Conservation (phyloP, 1,139 yeast species). For the Scheffersomyces quercinus region DNA sequence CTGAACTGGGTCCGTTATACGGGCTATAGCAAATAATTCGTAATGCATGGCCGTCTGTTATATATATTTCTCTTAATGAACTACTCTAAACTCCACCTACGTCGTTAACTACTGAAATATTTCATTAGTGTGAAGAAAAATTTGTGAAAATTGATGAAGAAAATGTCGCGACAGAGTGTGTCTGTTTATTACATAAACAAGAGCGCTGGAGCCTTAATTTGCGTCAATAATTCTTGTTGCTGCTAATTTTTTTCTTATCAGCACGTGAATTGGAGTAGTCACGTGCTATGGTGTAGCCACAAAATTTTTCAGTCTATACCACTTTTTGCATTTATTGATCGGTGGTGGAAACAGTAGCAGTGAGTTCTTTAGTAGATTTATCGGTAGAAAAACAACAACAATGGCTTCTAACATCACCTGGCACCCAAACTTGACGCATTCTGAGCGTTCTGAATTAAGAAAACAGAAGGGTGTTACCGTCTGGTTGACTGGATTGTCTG, state of each 20-base stretch:
- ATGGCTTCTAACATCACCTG: constrained; percentile 97
- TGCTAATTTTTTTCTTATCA: constrained; percentile 1
- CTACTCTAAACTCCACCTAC: not conserved
- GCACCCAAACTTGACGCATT: constrained; percentile 87
- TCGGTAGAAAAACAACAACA: constrained; percentile 4
- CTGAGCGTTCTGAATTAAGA: constrained; percentile 69
- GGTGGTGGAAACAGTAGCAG: too few relatives aligned
- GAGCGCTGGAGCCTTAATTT: too few relatives aligned
- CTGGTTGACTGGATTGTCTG: constrained; percentile 95
- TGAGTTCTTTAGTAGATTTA: not conserved
- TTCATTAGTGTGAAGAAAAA: not conserved
- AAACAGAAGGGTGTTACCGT: constrained; percentile 87
- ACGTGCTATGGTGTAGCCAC: not conserved
- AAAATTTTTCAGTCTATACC: not conserved
- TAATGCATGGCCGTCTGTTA: constrained; percentile 64
- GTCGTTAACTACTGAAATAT: not conserved
- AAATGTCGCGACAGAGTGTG: too few relatives aligned
- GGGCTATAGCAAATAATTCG: constrained; percentile 87
- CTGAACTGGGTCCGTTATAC: constrained; percentile 60
- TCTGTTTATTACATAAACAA: too few relatives aligned
- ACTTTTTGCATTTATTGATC: too few relatives aligned
- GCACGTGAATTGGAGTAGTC: constrained; percentile 4
- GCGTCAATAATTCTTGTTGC: too few relatives aligned
- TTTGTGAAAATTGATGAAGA: too few relatives aligned
- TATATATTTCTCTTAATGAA: not conserved